phyloP scores from a whole-genome alignment of 129 eudicot species.

The Saposhnikovia divaricata region DNA sequence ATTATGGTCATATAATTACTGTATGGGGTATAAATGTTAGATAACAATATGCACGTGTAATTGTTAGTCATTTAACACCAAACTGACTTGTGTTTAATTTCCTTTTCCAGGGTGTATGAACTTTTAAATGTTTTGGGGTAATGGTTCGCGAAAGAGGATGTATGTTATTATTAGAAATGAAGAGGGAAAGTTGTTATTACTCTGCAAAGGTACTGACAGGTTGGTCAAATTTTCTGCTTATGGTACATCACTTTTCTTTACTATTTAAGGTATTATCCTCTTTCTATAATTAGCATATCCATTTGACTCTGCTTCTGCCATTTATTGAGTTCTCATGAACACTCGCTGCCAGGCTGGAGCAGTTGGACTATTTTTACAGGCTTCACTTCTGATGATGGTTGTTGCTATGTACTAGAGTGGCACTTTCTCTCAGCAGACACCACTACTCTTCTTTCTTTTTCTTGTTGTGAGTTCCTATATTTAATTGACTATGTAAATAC shows the following conservation, averaged over 20 bases:
- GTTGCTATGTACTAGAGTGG: conserved; percentile 93
- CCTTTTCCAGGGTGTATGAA: no score
- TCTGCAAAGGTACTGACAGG: conserved; percentile 97
- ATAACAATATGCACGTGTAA: background rate
- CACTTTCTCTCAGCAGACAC: conserved; percentile 59
- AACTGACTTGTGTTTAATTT: no score
- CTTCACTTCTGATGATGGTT: conserved; percentile 77
- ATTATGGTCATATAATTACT: background rate
- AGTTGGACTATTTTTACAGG: conserved; percentile 81
- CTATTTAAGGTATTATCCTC: conserved; percentile 56
- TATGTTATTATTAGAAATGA: conserved; percentile 72
- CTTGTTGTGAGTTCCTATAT: no score
- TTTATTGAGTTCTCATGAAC: conserved; percentile 6
- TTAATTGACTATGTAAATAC: background rate
- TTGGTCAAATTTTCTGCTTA: conserved; percentile 22
- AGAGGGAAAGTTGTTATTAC: conserved; percentile 58
- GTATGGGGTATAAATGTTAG: background rate
- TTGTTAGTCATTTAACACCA: no score
- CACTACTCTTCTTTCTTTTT: conserved; percentile 63
- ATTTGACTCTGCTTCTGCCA: background rate
- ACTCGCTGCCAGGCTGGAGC: conserved; percentile 84
- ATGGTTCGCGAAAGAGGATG: conserved; percentile 84
- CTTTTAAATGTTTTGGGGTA: conserved; percentile 81
- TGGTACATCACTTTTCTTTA: no score
- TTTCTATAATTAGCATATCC: background rate